Percentiles rank a stretch among this genome's conserved stretches.
These are phyloP conservation scores for Myriosclerotinia scirpicola DNA, from an alignment of 2,329 filamentous ascomycete species.

Conservation along the genomic window DNA sequence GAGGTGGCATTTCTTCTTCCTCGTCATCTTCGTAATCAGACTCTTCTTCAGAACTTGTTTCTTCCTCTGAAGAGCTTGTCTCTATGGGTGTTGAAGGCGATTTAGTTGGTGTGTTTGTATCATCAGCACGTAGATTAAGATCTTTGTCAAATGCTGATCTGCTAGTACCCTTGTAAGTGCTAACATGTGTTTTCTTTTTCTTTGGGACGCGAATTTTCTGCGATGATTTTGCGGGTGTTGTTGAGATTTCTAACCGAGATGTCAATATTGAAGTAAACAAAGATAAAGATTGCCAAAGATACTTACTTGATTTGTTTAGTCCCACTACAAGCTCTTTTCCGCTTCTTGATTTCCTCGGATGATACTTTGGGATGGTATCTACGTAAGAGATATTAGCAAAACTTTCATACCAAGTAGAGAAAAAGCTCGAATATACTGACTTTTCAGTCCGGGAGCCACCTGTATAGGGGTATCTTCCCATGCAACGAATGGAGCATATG, in stretches of 20 bases:
- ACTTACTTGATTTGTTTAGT: slow-evolving; percentile 38
- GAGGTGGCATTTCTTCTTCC: slow-evolving; percentile 30
- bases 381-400: slow-evolving; percentile 2
- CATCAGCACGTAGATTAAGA: slow-evolving; percentile 30
- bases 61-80: slow-evolving; percentile 39
- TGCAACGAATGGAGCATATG: slow-evolving; percentile 36
- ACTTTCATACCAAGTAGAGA: slow-evolving; percentile 5
- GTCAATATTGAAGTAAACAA: slow-evolving; percentile 17
- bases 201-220: slow-evolving; percentile 35
- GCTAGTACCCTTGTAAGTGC: slow-evolving; percentile 37
- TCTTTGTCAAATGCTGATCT: slow-evolving; percentile 31
- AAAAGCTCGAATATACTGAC: slow-evolving; percentile 28
- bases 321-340: slow-evolving; percentile 38
- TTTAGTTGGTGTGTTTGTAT: slow-evolving; percentile 22
- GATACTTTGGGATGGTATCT: slow-evolving; percentile 40
- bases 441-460: slow-evolving; percentile 37
- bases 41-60: slow-evolving; percentile 40
- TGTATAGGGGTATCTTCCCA: slow-evolving; percentile 35
- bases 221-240: slow-evolving; percentile 30
- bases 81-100: slow-evolving; percentile 35
- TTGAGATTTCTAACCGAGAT: slow-evolving; percentile 30
- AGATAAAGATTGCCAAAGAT: slow-evolving; percentile 7
- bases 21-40: slow-evolving; percentile 41
- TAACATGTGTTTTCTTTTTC: slow-evolving; percentile 30
- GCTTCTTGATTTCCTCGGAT: slow-evolving; percentile 38